Evolutionary conservation across 2,329 filamentous ascomycete species (phyloP).

Genomic region (Aspergillus puulaauensis): DNA sequence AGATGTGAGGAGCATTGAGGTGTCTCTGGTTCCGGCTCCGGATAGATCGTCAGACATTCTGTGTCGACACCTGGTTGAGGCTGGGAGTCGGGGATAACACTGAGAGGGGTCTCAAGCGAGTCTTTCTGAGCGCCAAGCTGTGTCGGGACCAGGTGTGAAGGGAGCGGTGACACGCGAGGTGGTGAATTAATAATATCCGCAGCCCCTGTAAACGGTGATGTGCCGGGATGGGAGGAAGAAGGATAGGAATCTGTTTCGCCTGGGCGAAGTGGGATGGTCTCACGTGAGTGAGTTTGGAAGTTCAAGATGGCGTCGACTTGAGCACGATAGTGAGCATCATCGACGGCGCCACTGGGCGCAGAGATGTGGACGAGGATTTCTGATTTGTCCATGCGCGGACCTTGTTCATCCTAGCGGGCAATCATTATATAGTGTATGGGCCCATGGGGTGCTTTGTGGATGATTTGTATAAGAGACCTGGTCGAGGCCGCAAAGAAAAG

Average conservation of each 20-base stretch:
- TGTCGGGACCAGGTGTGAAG: neutral
- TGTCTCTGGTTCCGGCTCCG: neutral
- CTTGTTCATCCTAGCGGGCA: neutral
- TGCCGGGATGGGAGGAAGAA: neutral
- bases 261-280: slow-evolving; percentile 15
- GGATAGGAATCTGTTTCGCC: neutral
- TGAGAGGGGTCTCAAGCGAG: slow-evolving; percentile 36
- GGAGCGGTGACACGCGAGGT: neutral
- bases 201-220: neutral
- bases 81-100: slow-evolving; percentile 43
- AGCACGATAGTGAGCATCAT: slow-evolving; percentile 40
- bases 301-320: slow-evolving; percentile 38
- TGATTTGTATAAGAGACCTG: neutral
- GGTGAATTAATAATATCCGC: neutral
- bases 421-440: neutral
- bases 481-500: neutral
- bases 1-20: neutral
- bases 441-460: neutral
- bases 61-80: slow-evolving; percentile 15
- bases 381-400: slow-evolving; percentile 22
- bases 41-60: neutral
- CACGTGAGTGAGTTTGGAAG: slow-evolving; percentile 32
- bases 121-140: slow-evolving; percentile 13
- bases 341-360: slow-evolving; percentile 35
- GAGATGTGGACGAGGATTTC: slow-evolving; percentile 46